Evolutionary conservation across 2,329 filamentous ascomycete species (phyloP).

Genomic region (Alternaria panax): DNA sequence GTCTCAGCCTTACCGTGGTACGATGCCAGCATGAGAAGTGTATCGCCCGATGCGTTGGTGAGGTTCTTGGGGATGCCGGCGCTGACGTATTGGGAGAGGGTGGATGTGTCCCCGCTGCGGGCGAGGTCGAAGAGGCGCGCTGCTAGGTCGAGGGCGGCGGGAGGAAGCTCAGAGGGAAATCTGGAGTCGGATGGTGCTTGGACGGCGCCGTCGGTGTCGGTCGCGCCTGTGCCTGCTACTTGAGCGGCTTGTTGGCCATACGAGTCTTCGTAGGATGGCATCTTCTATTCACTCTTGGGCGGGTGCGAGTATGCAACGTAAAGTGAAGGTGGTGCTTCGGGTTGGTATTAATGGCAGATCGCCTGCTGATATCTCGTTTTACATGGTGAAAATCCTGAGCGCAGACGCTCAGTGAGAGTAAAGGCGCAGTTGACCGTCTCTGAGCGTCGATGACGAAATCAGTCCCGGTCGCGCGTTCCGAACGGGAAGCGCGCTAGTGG

Average conservation of each 20-base stretch:
- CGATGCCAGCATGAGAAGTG: conserved; percentile 75
- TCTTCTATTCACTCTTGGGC: conserved; percentile 6
- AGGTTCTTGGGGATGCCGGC: conserved; percentile 73
- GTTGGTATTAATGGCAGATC: neutral
- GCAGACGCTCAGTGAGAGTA: conserved; percentile 21
- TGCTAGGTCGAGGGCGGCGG: conserved; percentile 71
- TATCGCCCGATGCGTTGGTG: conserved; percentile 77
- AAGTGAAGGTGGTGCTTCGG: neutral
- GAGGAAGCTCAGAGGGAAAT: conserved; percentile 57
- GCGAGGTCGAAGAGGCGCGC: conserved; percentile 72
- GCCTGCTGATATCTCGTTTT: neutral
- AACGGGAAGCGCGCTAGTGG: conserved; percentile 24
- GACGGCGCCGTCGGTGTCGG: conserved; percentile 2
- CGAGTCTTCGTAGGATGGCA: conserved; percentile 25
- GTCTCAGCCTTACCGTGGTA: conserved; percentile 72
- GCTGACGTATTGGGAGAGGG: conserved; percentile 69
- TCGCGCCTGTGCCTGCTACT: conserved; percentile 7
- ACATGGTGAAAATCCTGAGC: conserved; percentile 17
- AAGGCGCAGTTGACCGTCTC: neutral
- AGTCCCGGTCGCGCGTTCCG: conserved; percentile 19
- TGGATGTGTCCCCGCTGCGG: conserved; percentile 63
- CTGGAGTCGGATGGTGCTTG: conserved; percentile 15
- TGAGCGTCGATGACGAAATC: conserved; percentile 39
- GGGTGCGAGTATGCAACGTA: neutral
- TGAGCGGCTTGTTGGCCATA: conserved; percentile 15